Percentiles rank a stretch among this genome's conserved stretches.
phyloP scores from a whole-genome alignment of 768 basidiomycete species.

The Inosperma sp. region DNA sequence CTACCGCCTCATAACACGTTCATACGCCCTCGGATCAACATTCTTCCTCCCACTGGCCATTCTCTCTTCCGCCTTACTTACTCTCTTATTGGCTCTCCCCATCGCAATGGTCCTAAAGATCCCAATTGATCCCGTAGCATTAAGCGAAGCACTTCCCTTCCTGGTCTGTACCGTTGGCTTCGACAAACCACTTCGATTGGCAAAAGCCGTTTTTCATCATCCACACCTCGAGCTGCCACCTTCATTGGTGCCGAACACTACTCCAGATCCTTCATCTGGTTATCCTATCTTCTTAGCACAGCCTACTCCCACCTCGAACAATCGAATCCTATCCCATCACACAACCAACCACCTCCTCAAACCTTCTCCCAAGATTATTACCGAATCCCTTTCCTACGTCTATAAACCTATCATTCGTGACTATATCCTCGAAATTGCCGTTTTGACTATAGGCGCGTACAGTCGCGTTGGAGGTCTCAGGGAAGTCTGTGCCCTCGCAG shows the following conservation, averaged over 20 bases:
- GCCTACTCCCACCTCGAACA: slow-evolving; percentile 31
- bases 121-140: slow-evolving; percentile 85
- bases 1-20: slow-evolving; percentile 83
- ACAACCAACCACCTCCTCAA: slow-evolving; percentile 39
- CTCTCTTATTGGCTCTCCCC: slow-evolving; percentile 81
- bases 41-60: slow-evolving; percentile 64
- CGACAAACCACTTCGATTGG: slow-evolving; percentile 93
- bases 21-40: slow-evolving; percentile 73
- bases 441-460: slow-evolving; percentile 82
- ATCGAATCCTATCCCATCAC: slow-evolving; percentile 25
- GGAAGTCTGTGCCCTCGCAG: slow-evolving; percentile 94
- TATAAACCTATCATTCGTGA: slow-evolving; percentile 87
- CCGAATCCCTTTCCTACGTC: slow-evolving; percentile 73
- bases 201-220: slow-evolving; percentile 83
- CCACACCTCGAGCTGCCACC: slow-evolving; percentile 54
- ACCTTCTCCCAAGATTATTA: slow-evolving; percentile 78
- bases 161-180: slow-evolving; percentile 97
- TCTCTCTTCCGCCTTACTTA: slow-evolving; percentile 73
- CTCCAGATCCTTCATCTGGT: slow-evolving; percentile 12
- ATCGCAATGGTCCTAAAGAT: slow-evolving; percentile 69
- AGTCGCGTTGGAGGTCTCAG: slow-evolving; percentile 82
- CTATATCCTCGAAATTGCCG: slow-evolving; percentile 88
- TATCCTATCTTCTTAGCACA: slow-evolving; percentile 13
- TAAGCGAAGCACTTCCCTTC: slow-evolving; percentile 96
- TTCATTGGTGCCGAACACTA: slow-evolving; percentile 24